Conservation (phyloP, 2,329 filamentous ascomycete species). For the Aspergillus quadricinctus region DNA sequence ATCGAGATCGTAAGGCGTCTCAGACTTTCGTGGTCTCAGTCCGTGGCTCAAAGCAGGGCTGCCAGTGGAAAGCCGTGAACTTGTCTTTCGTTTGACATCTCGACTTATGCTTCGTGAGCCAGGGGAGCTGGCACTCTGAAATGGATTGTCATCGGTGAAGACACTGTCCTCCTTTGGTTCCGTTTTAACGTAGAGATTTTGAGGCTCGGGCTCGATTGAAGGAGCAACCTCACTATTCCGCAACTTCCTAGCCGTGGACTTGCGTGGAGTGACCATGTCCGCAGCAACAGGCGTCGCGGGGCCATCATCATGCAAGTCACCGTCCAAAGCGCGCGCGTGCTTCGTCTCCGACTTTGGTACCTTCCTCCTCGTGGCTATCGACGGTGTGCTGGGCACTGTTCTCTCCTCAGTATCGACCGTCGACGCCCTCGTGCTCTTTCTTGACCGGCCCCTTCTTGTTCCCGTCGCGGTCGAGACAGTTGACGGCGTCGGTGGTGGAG, state of each 20-base stretch:
- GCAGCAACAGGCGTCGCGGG: conserved; percentile 35
- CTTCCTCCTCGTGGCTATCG: conserved; percentile 27
- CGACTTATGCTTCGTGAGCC: conserved; percentile 25
- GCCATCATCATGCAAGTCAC: conserved; percentile 28
- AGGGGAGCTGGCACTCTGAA: conserved; percentile 79
- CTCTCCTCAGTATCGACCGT: conserved; percentile 36
- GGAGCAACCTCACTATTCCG: conserved; percentile 46
- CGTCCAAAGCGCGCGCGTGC: conserved; percentile 27
- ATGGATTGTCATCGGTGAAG: conserved; percentile 88
- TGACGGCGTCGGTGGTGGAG: conserved; percentile 45
- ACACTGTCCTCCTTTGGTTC: conserved; percentile 55
- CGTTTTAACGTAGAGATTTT: conserved; percentile 39
- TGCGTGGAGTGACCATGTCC: conserved; percentile 28
- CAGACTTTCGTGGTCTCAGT: conserved; percentile 29
- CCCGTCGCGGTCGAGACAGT: conserved; percentile 51
- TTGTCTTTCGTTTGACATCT: conserved; percentile 50
- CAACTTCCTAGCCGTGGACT: conserved; percentile 48
- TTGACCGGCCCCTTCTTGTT: conserved; percentile 52
- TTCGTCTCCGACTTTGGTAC: conserved; percentile 33
- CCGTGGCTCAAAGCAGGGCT: conserved; percentile 22
- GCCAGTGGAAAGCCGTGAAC: conserved; percentile 38
- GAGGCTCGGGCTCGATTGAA: conserved; percentile 34
- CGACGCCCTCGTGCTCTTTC: conserved; percentile 44
- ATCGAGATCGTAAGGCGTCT: conserved; percentile 35
- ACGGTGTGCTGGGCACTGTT: conserved; percentile 23